A percentile compares a stretch with the other conserved stretches of the same genome.
Evolutionary conservation across 345 rosid genomes (phyloP).

Genomic region (Rubroshorea leprosula): DNA sequence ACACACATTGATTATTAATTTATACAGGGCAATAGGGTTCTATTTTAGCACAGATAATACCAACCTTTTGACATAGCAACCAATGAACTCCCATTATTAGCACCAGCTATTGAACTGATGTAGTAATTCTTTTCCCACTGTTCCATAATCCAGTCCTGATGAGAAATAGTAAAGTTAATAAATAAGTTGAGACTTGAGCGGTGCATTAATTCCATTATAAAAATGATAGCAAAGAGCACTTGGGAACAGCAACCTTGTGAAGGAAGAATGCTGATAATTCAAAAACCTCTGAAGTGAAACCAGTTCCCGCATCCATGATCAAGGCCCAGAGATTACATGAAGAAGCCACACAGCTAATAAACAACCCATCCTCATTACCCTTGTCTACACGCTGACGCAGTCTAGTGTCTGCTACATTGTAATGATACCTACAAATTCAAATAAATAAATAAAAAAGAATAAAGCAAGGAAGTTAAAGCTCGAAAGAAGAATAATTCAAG

Average conservation of each 20-base stretch:
- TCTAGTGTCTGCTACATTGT: constrained; percentile 82
- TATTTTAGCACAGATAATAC: constrained; percentile 9
- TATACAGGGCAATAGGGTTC: too few relatives aligned
- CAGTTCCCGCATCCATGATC: constrained; percentile 98
- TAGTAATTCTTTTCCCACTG: constrained; percentile 96
- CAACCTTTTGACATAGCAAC: constrained; percentile 96
- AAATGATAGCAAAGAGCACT: constrained; percentile 7
- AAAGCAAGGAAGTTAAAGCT: too few relatives aligned
- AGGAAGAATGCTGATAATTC: constrained; percentile 77
- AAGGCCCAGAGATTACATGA: constrained; percentile 89
- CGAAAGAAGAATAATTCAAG: too few relatives aligned
- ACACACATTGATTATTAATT: too few relatives aligned
- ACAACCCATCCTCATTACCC: constrained; percentile 91
- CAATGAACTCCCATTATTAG: constrained; percentile 82
- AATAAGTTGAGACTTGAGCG: constrained; percentile 17
- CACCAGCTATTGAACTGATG: constrained; percentile 91
- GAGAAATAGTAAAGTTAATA: constrained; percentile 12
- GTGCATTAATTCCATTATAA: constrained; percentile 1
- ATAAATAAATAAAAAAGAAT: constrained; percentile 8
- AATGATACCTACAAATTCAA: constrained; percentile 70
- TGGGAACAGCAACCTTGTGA: constrained; percentile 60
- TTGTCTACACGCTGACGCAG: constrained; percentile 77
- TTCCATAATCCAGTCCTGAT: constrained; percentile 98
- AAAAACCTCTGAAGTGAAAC: constrained; percentile 79
- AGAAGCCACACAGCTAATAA: constrained; percentile 85